phyloP scores from a whole-genome alignment of 2,329 filamentous ascomycete genomes.

The Mycogone perniciosa region DNA sequence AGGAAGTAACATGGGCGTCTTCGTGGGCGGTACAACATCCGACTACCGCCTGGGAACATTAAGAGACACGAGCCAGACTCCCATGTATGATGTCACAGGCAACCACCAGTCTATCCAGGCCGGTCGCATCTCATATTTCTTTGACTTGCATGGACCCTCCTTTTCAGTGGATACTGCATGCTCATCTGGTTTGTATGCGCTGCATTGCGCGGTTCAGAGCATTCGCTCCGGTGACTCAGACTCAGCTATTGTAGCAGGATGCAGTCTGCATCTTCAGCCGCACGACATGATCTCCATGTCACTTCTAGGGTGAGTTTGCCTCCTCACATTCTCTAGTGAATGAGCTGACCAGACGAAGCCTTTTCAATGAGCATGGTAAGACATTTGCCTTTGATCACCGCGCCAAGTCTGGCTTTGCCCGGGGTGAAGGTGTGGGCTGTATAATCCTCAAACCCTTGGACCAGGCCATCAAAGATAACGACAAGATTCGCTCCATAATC shows the following conservation, averaged over 20 bases:
- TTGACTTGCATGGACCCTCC: slow-evolving; percentile 47
- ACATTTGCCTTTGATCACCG: slow-evolving; percentile 37
- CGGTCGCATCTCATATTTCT: slow-evolving; percentile 50
- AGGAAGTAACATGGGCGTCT: slow-evolving; percentile 44
- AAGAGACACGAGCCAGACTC: slow-evolving; percentile 39
- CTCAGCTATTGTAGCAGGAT: slow-evolving; percentile 41
- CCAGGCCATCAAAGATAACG: slow-evolving; percentile 48
- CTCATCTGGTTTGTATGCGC: slow-evolving; percentile 43
- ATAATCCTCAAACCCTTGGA: slow-evolving; percentile 52
- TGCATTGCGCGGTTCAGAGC: slow-evolving; percentile 45
- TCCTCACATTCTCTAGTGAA: too few relatives aligned
- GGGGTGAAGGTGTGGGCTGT: slow-evolving; percentile 52
- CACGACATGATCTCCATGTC: slow-evolving; percentile 30
- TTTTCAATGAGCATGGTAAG: slow-evolving; percentile 44
- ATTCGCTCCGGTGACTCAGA: slow-evolving; percentile 40
- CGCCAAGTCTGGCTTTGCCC: slow-evolving; percentile 45
- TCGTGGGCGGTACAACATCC: slow-evolving; percentile 40
- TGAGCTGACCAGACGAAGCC: slow-evolving; percentile 4
- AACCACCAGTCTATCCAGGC: slow-evolving; percentile 46
- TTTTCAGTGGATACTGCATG: slow-evolving; percentile 48
- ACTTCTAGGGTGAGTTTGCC: slow-evolving; percentile 20
- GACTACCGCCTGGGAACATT: slow-evolving; percentile 41
- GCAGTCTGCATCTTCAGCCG: slow-evolving; percentile 41
- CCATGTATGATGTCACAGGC: slow-evolving; percentile 48
- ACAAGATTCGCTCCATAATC: slow-evolving; percentile 48